phyloP scores from a whole-genome alignment of 2,329 filamentous ascomycete genomes.

The Aspergillus sp. region DNA sequence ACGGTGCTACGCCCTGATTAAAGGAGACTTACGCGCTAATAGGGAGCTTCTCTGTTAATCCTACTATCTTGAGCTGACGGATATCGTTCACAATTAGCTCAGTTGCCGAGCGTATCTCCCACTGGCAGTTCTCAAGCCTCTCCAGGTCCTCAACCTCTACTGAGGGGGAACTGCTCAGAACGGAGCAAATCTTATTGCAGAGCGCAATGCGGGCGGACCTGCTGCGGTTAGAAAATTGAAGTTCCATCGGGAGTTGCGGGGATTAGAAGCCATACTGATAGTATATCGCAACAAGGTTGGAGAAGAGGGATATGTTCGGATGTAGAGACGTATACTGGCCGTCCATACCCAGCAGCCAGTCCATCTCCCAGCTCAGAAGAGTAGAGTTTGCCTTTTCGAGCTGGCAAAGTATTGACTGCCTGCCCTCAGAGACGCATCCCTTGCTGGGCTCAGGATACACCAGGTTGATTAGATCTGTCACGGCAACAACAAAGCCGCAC shows the following conservation, averaged over 20 bases:
- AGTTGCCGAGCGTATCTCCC: neutral
- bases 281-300: neutral
- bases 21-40: neutral
- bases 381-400: neutral
- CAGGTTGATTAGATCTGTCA: neutral
- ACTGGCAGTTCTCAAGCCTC: neutral
- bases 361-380: conserved; percentile 5
- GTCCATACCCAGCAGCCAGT: conserved; percentile 4
- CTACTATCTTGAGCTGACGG: neutral
- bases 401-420: neutral
- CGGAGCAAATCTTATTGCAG: neutral
- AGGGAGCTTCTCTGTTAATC: neutral
- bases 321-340: conserved; percentile 1
- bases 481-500: neutral
- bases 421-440: too few relatives aligned
- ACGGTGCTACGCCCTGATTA: neutral
- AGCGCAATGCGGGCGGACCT: neutral
- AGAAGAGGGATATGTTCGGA: neutral
- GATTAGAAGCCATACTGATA: neutral
- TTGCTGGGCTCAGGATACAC: neutral
- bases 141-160: neutral
- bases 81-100: neutral
- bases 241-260: too few relatives aligned
- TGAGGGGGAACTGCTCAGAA: neutral
- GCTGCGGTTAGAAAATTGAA: too few relatives aligned